Conservation (phyloP, 108 stramenopile genomes). For the Fistulifera solaris region DNA sequence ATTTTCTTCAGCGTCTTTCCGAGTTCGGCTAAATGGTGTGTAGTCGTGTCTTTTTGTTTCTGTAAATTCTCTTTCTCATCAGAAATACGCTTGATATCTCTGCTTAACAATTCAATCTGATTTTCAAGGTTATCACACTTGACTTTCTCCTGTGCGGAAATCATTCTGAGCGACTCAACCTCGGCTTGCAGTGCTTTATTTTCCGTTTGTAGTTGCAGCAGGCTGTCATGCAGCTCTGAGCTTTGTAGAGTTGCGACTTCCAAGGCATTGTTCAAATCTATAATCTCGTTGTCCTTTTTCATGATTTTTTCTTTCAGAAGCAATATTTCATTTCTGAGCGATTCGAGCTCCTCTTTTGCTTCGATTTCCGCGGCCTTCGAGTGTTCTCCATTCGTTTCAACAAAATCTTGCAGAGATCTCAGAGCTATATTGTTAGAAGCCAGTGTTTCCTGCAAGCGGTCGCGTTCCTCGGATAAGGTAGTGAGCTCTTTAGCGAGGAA, state of each 20-base stretch:
- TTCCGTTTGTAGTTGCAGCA: background rate
- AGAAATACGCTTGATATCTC: too few relatives aligned
- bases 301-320: too few relatives aligned
- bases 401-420: constrained; percentile 5
- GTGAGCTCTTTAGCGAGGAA: background rate
- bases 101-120: background rate
- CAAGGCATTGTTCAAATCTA: too few relatives aligned
- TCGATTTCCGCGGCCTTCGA: background rate
- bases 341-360: constrained; percentile 4
- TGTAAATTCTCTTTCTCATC: too few relatives aligned
- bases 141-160: background rate
- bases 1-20: background rate
- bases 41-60: background rate
- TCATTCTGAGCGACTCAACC: background rate
- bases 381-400: background rate
- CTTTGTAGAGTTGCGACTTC: background rate
- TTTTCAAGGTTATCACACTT: background rate
- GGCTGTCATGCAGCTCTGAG: background rate
- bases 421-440: constrained; percentile 6
- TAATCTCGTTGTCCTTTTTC: too few relatives aligned
- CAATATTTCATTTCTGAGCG: too few relatives aligned
- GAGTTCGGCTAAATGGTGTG: background rate
- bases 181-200: background rate
- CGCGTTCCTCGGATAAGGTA: constrained; percentile 11
- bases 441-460: constrained; percentile 9